A percentile compares a stretch with the other conserved stretches of the same genome.
Conservation (phyloP, 1,139 yeast genomes). For the Lodderomyces jiufengensis region DNA sequence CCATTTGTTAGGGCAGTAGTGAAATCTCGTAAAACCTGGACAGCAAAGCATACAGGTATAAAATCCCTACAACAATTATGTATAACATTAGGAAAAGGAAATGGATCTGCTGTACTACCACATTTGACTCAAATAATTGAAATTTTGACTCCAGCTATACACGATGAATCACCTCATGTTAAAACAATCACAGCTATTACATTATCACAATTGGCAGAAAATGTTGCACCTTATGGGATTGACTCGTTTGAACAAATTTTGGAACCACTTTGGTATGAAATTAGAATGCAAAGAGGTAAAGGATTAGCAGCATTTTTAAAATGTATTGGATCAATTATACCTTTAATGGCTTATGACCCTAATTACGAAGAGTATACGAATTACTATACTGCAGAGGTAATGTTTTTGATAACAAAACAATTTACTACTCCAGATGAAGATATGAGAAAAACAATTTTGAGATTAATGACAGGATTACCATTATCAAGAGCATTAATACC, state of each 20-base stretch:
- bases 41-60: constrained; percentile 84
- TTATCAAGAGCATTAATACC: constrained; percentile 26
- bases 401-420: constrained; percentile 66
- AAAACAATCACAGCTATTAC: constrained; percentile 71
- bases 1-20: constrained; percentile 87
- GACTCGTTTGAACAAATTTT: constrained; percentile 72
- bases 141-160: constrained; percentile 57
- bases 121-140: constrained; percentile 62
- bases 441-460: constrained; percentile 72
- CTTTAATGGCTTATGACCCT: constrained; percentile 65
- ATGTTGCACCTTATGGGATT: constrained; percentile 86
- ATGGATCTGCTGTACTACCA: constrained; percentile 57
- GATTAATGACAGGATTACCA: constrained; percentile 31
- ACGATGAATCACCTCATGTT: constrained; percentile 69
- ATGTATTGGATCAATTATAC: constrained; percentile 77
- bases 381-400: constrained; percentile 72
- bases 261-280: constrained; percentile 80
- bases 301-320: constrained; percentile 71
- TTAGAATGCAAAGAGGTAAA: constrained; percentile 73
- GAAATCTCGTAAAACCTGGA: constrained; percentile 75
- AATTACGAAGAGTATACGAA: constrained; percentile 67
- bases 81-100: constrained; percentile 63
- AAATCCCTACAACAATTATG: constrained; percentile 77
- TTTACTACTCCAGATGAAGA: constrained; percentile 85
- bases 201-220: constrained; percentile 73